Conservation (phyloP, 2,329 filamentous ascomycete genomes). For the Fusarium concolor region DNA sequence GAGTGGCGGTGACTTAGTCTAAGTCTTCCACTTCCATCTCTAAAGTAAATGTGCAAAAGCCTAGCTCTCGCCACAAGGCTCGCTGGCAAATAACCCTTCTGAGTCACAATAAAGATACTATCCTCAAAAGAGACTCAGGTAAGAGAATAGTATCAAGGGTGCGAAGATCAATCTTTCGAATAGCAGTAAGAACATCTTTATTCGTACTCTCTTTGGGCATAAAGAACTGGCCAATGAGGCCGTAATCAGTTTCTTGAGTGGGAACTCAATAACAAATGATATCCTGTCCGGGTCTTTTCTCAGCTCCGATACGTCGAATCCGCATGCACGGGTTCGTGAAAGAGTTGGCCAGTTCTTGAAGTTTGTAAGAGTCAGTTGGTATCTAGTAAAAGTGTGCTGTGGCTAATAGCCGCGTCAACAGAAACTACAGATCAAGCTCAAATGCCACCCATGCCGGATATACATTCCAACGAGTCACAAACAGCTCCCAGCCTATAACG, state of each 20-base stretch:
- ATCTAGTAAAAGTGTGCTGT: fast-evolving
- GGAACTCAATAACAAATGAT: fast-evolving
- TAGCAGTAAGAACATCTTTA: too few species aligned
- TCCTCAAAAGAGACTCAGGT: too few species aligned
- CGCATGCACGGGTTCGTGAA: fast-evolving
- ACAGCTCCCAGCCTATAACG: too few species aligned
- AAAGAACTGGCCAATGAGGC: fast-evolving
- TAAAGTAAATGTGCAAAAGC: too few species aligned
- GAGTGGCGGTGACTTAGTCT: too few species aligned
- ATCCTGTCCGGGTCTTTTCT: fast-evolving
- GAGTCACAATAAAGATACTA: too few species aligned
- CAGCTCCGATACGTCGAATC: fast-evolving
- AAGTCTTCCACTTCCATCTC: too few species aligned
- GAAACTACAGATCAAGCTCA: not conserved
- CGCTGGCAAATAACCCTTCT: too few species aligned
- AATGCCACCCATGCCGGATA: not conserved
- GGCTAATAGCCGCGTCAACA: fast-evolving
- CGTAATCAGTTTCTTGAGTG: fast-evolving
- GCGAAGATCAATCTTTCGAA: too few species aligned
- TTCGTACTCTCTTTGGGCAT: too few species aligned
- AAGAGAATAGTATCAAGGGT: too few species aligned
- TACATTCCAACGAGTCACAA: not conserved
- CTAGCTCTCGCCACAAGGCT: too few species aligned
- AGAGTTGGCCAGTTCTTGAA: fast-evolving
- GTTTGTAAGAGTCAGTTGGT: fast-evolving